Evolutionary conservation across 2,329 filamentous ascomycete species (phyloP), one percentile per base, ranked within the genome.

Genomic region (Mollisia scopiformis): DNA sequence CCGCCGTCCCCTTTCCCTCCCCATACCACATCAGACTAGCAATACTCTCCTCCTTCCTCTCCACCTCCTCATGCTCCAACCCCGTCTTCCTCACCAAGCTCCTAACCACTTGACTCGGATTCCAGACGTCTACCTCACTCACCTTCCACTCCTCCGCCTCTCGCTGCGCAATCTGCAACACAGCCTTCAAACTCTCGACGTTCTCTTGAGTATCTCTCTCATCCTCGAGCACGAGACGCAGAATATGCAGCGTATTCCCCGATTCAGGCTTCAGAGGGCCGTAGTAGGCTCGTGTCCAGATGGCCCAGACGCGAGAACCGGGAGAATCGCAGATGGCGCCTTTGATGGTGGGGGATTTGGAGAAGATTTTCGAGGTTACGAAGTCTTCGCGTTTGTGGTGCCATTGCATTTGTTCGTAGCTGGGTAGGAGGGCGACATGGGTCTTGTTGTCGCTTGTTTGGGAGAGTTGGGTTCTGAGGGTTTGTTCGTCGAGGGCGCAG

Each of bases 361-460:
- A 77, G 66, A 89, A 84, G 6, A 93, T 79, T 63, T 86, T 82
- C 57, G 82, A 80, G 5, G 84, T 84, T 71, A 94, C 88, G 74
- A 90, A 95, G 53, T 93, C 87, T 75, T 97, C 92, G 52, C 94
- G 86, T 61, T 88, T 86, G 73, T 92, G 86, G 74, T 94, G 89
- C 92, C 92, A 96, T 62, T 82, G 77, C 66, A 93, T 82, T 6
- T 87, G 86, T 59, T 88, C 84, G 62, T 84, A 75, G 69, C 92
- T 85, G 0, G 92, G 91, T 51, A 87, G 68, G 63, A 93, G 78
- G 41, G 91, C 90, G 41, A 95, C 83, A 23, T 79, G 76, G 14
- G 79, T 83, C 66, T 81, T 79, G 60, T 76, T 71, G 65, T 69
- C 70, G 70, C 72, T 70, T 69, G 69, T 68, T 63, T 68, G 67